phyloP scores from a whole-genome alignment of 805 yeast species.

The Kuraishia borneana region DNA sequence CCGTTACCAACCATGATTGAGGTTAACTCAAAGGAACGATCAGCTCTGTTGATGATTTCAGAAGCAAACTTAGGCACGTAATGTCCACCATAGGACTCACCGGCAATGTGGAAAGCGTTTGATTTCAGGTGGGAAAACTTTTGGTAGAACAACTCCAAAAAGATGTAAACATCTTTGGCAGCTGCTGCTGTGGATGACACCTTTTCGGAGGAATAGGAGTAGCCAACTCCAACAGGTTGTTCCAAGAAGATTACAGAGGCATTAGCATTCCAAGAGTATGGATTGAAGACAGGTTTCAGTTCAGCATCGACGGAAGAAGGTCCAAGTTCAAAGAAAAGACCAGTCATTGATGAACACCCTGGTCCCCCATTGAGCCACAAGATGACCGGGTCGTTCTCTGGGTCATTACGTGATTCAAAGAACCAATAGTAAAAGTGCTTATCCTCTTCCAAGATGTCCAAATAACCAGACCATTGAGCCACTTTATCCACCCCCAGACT shows the following conservation, averaged over 20 bases:
- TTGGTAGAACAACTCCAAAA: slow-evolving; percentile 68
- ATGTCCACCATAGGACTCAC: slow-evolving; percentile 92
- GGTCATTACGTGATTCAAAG: slow-evolving; percentile 83
- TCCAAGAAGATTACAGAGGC: slow-evolving; percentile 82
- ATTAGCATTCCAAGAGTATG: slow-evolving; percentile 74
- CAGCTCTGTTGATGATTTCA: slow-evolving; percentile 60
- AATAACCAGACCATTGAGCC: slow-evolving; percentile 76
- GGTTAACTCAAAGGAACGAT: slow-evolving; percentile 46
- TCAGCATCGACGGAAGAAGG: slow-evolving; percentile 60
- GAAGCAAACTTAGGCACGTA: slow-evolving; percentile 84
- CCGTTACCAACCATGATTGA: slow-evolving; percentile 89
- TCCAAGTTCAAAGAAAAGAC: slow-evolving; percentile 79
- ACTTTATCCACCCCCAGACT: slow-evolving; percentile 72
- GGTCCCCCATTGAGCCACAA: slow-evolving; percentile 95
- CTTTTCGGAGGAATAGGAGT: slow-evolving; percentile 50
- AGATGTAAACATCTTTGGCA: slow-evolving; percentile 71
- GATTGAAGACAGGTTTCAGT: slow-evolving; percentile 56
- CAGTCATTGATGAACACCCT: slow-evolving; percentile 85
- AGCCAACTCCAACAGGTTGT: slow-evolving; percentile 84
- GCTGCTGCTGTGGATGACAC: slow-evolving; percentile 73
- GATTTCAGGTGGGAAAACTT: slow-evolving; percentile 51
- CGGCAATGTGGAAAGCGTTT: slow-evolving; percentile 73
- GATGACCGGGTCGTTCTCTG: slow-evolving; percentile 73
- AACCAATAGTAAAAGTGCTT: slow-evolving; percentile 79
- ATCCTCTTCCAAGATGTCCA: slow-evolving; percentile 73